A percentile compares a stretch with the other conserved stretches of the same genome.
These are phyloP conservation scores for Helicocarpus griseus DNA, from an alignment of 2,329 filamentous ascomycete species.

Conservation along the genomic window DNA sequence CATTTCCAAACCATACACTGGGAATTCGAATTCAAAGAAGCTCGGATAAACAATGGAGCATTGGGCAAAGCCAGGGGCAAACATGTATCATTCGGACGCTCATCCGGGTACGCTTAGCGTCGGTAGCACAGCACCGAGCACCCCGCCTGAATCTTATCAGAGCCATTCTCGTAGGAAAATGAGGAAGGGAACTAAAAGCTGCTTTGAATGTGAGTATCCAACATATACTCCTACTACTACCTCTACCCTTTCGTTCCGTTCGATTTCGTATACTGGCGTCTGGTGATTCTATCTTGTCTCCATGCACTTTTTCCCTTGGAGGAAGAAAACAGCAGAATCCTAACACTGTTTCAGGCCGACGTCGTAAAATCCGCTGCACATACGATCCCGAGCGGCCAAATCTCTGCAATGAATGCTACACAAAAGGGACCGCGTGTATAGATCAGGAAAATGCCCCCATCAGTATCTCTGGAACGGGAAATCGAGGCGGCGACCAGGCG, in stretches of 20 bases:
- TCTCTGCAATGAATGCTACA: conserved; percentile 32
- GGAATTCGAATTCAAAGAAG: no score
- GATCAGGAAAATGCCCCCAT: conserved; percentile 29
- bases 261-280: no score
- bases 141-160: neutral
- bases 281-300: no score
- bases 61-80: neutral
- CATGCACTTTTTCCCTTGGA: no score
- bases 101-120: neutral
- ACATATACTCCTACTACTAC: no score
- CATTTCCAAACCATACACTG: no score
- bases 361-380: conserved; percentile 36
- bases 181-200: conserved; percentile 36
- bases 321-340: neutral
- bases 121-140: neutral
- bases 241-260: no score
- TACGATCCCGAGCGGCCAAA: conserved; percentile 23
- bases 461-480: conserved; percentile 12
- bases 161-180: conserved; percentile 31
- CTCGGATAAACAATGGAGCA: neutral
- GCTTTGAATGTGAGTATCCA: conserved; percentile 32
- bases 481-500: conserved; percentile 17
- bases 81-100: neutral
- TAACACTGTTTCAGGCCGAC: conserved; percentile 19
- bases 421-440: conserved; percentile 29